phyloP scores from a whole-genome alignment of 495 filamentous ascomycete species.

The Jackrogersella minutella region DNA sequence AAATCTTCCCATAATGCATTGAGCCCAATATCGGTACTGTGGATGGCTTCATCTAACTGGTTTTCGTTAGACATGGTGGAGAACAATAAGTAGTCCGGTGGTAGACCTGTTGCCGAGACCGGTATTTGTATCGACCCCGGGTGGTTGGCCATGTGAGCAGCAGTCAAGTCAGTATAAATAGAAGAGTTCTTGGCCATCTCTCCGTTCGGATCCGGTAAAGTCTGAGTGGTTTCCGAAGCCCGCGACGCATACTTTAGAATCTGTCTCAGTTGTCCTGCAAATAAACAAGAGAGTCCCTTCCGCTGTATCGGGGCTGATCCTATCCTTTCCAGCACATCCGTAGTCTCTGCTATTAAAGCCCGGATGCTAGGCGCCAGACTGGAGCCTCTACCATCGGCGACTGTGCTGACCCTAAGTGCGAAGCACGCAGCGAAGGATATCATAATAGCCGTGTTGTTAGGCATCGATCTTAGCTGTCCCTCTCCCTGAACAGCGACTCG shows the following conservation, averaged over 20 bases:
- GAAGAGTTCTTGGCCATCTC: slow-evolving; percentile 23
- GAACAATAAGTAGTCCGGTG: slow-evolving; percentile 43
- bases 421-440: slow-evolving; percentile 79
- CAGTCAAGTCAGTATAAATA: slow-evolving; percentile 36
- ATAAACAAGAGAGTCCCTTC: slow-evolving; percentile 57
- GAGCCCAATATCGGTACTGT: slow-evolving; percentile 45
- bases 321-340: slow-evolving; percentile 72
- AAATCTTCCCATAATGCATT: slow-evolving; percentile 46
- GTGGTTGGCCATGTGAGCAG: slow-evolving; percentile 34
- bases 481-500: slow-evolving; percentile 76
- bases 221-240: slow-evolving; percentile 33
- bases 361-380: slow-evolving; percentile 72
- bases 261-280: slow-evolving; percentile 43
- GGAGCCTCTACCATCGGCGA: slow-evolving; percentile 61
- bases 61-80: slow-evolving; percentile 48
- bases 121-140: slow-evolving; percentile 39
- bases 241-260: slow-evolving; percentile 42
- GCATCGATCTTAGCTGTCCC: slow-evolving; percentile 73
- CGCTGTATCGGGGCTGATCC: slow-evolving; percentile 69
- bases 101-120: slow-evolving; percentile 35
- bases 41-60: slow-evolving; percentile 46
- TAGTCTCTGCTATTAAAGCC: slow-evolving; percentile 72
- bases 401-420: slow-evolving; percentile 68
- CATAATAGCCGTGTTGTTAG: slow-evolving; percentile 80
- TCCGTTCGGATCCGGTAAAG: slow-evolving; percentile 29